These are phyloP conservation scores for Luffa aegyptiaca DNA, from an alignment of 306 rosid species.

Conservation along the genomic window DNA sequence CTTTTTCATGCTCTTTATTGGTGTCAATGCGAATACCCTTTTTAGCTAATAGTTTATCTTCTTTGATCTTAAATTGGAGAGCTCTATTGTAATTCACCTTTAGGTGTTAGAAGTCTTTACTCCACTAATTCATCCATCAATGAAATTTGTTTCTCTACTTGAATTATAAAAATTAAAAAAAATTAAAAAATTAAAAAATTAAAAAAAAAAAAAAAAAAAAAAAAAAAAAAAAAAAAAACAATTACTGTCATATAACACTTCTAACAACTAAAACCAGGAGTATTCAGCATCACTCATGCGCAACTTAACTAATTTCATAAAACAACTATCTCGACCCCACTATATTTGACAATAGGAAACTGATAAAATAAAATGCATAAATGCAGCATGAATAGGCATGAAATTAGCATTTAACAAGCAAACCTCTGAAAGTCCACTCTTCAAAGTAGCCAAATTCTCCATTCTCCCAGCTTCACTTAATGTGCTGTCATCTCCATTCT, in stretches of 20 bases:
- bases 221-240: no score
- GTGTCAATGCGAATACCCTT: no score
- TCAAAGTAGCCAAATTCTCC: slow-evolving; percentile 36
- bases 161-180: no score
- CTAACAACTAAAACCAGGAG: background rate
- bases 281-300: background rate
- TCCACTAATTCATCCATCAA: no score
- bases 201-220: no score
- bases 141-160: no score
- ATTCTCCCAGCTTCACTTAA: slow-evolving; percentile 30
- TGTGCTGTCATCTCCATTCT: slow-evolving; percentile 28
- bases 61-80: no score
- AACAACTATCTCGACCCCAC: background rate
- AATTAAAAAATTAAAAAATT: no score
- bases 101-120: no score
- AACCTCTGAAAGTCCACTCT: slow-evolving; percentile 66
- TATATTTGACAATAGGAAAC: background rate
- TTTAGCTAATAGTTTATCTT: no score
- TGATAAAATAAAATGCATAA: background rate
- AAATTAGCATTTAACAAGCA: slow-evolving; percentile 15
- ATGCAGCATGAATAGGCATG: slow-evolving; percentile 3
- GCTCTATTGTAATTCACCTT: no score
- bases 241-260: background rate
- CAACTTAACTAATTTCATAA: background rate
- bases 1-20: no score